phyloP scores from a whole-genome alignment of 106 monocot genomes.

The Dendrobium chrysotoxum region DNA sequence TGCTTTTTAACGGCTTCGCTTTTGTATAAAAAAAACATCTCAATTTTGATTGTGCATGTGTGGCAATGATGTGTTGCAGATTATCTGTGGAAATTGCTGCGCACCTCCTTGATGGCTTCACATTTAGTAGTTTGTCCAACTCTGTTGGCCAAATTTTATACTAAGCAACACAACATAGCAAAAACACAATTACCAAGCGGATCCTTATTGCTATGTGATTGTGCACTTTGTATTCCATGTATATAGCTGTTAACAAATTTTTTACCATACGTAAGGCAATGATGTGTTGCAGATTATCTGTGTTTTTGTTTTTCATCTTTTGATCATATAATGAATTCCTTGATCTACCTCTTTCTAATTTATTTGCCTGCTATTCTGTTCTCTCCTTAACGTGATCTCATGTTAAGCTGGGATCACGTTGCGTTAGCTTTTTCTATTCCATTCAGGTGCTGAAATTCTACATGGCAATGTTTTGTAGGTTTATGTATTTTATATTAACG shows the following conservation, averaged over 20 bases:
- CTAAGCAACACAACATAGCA: not conserved
- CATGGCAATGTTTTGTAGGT: not conserved
- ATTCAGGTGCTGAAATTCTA: not conserved
- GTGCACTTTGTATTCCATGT: not conserved
- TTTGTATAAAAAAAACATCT: too few species aligned
- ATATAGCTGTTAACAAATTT: not conserved
- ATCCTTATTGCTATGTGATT: not conserved
- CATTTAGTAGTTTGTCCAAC: not conserved
- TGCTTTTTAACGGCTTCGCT: too few species aligned
- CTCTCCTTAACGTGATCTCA: not conserved
- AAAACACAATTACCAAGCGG: not conserved
- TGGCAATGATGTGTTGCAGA: too few species aligned
- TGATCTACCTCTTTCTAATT: not conserved
- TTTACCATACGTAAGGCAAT: not conserved
- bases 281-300: not conserved
- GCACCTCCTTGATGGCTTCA: not conserved
- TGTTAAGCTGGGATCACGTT: too few species aligned
- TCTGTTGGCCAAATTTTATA: not conserved
- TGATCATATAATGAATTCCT: not conserved
- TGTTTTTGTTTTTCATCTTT: not conserved
- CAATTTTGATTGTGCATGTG: not conserved
- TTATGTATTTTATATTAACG: not conserved
- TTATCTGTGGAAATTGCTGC: not conserved
- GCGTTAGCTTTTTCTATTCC: not conserved
- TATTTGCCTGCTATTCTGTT: not conserved